Percentiles rank a stretch among this genome's conserved stretches.
phyloP scores from a whole-genome alignment of 176 grass and related monocot genomes.

The Cymbopogon citratus region DNA sequence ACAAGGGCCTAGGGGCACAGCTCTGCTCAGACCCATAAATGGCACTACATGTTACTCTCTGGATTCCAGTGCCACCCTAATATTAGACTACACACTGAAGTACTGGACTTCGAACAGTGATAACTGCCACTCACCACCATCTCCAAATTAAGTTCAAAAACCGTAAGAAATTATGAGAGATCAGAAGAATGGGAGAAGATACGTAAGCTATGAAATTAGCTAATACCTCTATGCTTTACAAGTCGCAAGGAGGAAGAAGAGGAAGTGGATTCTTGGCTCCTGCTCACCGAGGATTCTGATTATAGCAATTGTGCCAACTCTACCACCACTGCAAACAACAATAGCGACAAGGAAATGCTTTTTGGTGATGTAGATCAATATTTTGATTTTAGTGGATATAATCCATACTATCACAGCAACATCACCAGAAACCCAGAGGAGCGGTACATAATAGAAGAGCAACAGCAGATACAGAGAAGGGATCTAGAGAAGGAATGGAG shows the following conservation, averaged over 20 bases:
- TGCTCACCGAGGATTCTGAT: not conserved
- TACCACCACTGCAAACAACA: not conserved
- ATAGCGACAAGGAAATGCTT: not conserved
- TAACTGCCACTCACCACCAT: not conserved
- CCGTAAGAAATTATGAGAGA: not conserved
- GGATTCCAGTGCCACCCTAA: constrained; percentile 11
- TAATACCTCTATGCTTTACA: not conserved
- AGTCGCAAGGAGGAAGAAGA: not conserved
- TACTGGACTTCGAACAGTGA: not conserved
- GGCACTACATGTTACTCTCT: not conserved
- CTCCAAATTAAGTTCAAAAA: not conserved
- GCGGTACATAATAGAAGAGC: constrained; percentile 7
- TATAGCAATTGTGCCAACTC: not conserved
- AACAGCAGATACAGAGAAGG: constrained; percentile 5
- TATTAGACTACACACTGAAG: constrained; percentile 4
- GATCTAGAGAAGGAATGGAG: not conserved
- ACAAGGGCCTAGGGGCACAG: not conserved
- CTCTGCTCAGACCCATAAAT: not conserved
- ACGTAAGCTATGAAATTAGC: not conserved
- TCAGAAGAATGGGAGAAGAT: not conserved
- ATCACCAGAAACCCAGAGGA: not conserved
- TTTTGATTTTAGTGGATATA: constrained; percentile 30
- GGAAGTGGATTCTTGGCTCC: constrained; percentile 20
- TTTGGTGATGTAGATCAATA: constrained; percentile 33
- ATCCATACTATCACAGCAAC: constrained; percentile 22